A percentile compares a stretch with the other conserved stretches of the same genome.
Conservation (phyloP, 306 rosid species). For the Cicer judaicum region DNA sequence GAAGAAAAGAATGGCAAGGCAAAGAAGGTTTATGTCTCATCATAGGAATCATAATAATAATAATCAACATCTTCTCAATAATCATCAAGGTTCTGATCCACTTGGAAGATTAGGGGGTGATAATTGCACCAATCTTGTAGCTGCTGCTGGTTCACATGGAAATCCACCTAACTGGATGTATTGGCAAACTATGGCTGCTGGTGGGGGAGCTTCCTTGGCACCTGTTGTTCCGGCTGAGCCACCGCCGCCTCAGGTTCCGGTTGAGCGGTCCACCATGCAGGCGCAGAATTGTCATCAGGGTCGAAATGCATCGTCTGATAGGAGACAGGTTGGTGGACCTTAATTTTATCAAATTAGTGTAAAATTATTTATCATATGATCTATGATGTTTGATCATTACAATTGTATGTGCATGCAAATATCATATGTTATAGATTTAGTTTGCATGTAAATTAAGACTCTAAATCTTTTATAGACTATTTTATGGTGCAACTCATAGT, state of each 20-base stretch:
- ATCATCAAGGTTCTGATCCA: conserved; percentile 50
- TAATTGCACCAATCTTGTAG: conserved; percentile 52
- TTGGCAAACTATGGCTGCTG: conserved; percentile 62
- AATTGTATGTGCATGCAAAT: background rate
- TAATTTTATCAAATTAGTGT: conserved; percentile 1
- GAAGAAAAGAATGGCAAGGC: conserved; percentile 96
- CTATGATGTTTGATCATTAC: background rate
- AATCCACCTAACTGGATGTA: conserved; percentile 72
- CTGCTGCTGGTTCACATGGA: conserved; percentile 39
- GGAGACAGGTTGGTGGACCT: conserved; percentile 61
- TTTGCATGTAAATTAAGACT: too few relatives aligned
- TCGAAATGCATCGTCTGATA: conserved; percentile 40
- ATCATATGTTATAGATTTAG: background rate
- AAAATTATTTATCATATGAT: background rate
- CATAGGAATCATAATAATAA: conserved; percentile 52
- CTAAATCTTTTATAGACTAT: too few relatives aligned
- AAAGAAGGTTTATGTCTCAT: conserved; percentile 63
- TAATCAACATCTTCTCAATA: conserved; percentile 45
- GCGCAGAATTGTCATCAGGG: conserved; percentile 55
- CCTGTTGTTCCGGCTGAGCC: conserved; percentile 42
- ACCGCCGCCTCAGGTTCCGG: background rate
- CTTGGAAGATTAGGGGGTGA: conserved; percentile 54
- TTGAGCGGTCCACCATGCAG: conserved; percentile 55
- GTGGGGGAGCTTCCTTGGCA: conserved; percentile 41
- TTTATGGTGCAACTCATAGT: too few relatives aligned